Percentiles rank a stretch among this genome's conserved stretches.
These are phyloP conservation scores for Fusarium decemcellulare DNA, from an alignment of 2,329 filamentous ascomycete genomes.

Conservation along the genomic window DNA sequence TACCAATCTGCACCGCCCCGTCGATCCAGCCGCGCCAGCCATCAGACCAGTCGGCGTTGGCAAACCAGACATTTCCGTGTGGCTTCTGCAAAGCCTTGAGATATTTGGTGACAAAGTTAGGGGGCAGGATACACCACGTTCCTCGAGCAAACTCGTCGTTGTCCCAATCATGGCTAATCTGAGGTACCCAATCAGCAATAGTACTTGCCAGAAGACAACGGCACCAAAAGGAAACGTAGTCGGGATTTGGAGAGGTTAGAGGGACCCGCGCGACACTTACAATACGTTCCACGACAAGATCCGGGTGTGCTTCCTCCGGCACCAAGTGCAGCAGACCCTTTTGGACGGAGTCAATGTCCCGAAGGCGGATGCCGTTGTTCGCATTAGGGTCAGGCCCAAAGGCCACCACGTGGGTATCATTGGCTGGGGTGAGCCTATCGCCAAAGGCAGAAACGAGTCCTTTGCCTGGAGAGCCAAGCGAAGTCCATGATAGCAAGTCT, in stretches of 20 bases:
- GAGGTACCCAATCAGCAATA: not conserved
- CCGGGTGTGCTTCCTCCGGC: not conserved
- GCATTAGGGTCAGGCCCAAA: constrained; percentile 19
- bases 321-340: constrained; percentile 1
- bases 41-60: constrained; percentile 19
- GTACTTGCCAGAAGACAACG: too few relatives aligned
- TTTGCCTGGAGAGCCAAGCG: not conserved
- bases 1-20: constrained; percentile 14
- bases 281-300: not conserved
- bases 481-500: constrained; percentile 19
- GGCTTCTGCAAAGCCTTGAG: constrained; percentile 5
- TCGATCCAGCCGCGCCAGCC: constrained; percentile 25
- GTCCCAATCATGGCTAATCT: constrained; percentile 19
- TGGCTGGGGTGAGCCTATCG: constrained; percentile 14
- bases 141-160: constrained; percentile 15
- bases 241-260: too few relatives aligned
- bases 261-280: too few relatives aligned
- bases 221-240: too few relatives aligned
- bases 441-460: constrained; percentile 13
- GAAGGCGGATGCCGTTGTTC: not conserved
- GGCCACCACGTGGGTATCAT: constrained; percentile 16
- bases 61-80: constrained; percentile 16
- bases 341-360: not conserved
- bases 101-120: constrained; percentile 10
- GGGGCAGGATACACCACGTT: constrained; percentile 4